Percentiles rank a stretch among this genome's conserved stretches.
These are phyloP conservation scores for Backusella morwellensis DNA, from an alignment of 192 early-diverging fungal genomes.

Conservation along the genomic window DNA sequence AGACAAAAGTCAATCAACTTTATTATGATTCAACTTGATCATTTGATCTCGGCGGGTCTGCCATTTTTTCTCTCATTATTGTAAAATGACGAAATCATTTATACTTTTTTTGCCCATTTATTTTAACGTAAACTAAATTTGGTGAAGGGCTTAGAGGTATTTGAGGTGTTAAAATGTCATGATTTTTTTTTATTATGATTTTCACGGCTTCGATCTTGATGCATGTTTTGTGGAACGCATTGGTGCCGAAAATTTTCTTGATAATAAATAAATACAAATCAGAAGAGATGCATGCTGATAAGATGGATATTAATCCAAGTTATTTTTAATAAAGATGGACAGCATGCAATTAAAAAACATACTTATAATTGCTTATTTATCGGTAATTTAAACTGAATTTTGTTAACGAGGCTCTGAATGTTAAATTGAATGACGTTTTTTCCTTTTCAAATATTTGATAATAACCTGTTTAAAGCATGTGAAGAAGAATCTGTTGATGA, in stretches of 20 bases:
- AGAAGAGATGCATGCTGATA: too few species aligned
- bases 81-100: constrained; percentile 1
- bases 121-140: neutral
- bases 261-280: neutral
- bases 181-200: neutral
- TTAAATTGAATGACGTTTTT: neutral
- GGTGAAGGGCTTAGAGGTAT: neutral
- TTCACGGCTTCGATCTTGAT: neutral
- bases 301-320: too few species aligned
- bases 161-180: neutral
- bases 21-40: neutral
- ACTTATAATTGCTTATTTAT: too few species aligned
- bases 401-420: neutral
- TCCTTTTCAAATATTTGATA: neutral
- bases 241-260: neutral
- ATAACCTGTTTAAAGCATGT: neutral
- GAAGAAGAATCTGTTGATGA: neutral
- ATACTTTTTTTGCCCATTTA: neutral
- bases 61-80: neutral
- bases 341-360: too few species aligned
- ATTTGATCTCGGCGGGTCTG: neutral
- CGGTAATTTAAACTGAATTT: neutral
- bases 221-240: neutral
- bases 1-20: neutral
- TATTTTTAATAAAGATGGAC: too few species aligned